These are phyloP conservation scores for Lasiodiplodia hormozganensis DNA, from an alignment of 2,329 filamentous ascomycete genomes.

Conservation along the genomic window DNA sequence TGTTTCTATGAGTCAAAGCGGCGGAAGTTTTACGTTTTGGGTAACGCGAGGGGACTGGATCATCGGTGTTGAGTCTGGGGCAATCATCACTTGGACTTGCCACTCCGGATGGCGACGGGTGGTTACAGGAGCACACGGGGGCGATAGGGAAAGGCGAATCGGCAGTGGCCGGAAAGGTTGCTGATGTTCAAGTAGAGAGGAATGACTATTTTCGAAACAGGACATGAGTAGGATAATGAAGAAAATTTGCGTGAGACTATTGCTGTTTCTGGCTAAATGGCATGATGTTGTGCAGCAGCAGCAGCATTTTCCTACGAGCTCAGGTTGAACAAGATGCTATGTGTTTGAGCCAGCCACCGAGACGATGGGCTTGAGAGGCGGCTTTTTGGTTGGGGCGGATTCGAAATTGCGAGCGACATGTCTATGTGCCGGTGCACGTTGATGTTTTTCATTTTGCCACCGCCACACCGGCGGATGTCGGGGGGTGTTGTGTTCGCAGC, in stretches of 20 bases:
- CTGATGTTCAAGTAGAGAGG: not conserved
- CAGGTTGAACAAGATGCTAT: not conserved
- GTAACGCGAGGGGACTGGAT: not conserved
- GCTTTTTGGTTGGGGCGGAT: not conserved
- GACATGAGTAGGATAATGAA: not conserved
- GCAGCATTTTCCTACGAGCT: not conserved
- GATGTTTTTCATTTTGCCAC: slow-evolving; percentile 7
- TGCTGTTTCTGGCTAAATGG: slow-evolving; percentile 1
- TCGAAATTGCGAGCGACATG: not conserved
- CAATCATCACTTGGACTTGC: too few species aligned
- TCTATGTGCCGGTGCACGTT: not conserved
- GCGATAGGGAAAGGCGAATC: not conserved
- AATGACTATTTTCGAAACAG: not conserved
- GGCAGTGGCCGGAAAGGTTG: not conserved
- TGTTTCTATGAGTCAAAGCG: not conserved
- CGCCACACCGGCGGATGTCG: not conserved
- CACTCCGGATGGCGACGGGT: not conserved
- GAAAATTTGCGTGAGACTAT: not conserved
- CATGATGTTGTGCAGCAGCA: slow-evolving; percentile 8
- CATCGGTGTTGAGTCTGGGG: not conserved
- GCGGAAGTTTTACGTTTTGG: not conserved
- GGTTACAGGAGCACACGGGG: not conserved
- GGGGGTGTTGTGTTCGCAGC: not conserved
- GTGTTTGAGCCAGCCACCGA: not conserved
- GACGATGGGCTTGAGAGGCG: not conserved